Base-by-base conservation (phyloP, 805 yeast genomes). In the Kazachstania kunashirensis region DNA sequence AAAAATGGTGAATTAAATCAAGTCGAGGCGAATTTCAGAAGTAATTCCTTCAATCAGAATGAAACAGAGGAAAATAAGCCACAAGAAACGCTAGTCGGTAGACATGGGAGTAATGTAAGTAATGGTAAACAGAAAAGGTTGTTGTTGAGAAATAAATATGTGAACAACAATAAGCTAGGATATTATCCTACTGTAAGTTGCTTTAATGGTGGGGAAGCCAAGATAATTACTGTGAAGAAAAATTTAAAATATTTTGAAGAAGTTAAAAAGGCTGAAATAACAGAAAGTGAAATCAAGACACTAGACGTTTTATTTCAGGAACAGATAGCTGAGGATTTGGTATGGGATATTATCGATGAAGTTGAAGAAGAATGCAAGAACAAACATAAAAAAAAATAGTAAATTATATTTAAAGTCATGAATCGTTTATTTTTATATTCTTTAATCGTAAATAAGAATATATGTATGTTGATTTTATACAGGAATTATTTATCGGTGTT, bases 121-220 rank as follows among this genome's bases (percentile, higher is more conserved):
- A n/a, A n/a, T n/a, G n/a, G n/a, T n/a, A n/a, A n/a, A n/a, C n/a
- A n/a, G n/a, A n/a, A n/a, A n/a, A n/a, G 11, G 4, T 24, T 39
- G 3, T 30, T 58, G 4, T 37, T 58, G 21, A 47, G 56, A 29
- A 60, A 58, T 38, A 57, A 64, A 59, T 44, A 62, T 50, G 73
- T 49, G 11, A 94, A 92, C 54, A 96, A 92, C 53, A 95, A 95
- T 0, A 64, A 75, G 29, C 61, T 85, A 37, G 98, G 97, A 0
- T 92, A 92, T 55, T 92, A 78, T 59, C 97, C 98, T 1, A 84
- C 86, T 64, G 68, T 84, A 24, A 82, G 95, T 37, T 82, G 81
- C 18, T 92, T 75, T 53, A 75, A 75, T 45, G 80, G 80, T 2
- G 97, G 97, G 0, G 63, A 71, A 8, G 94, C 84, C 5, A 65